Conservation (phyloP, 192 early-diverging fungal genomes). For the Coemansia sp. region DNA sequence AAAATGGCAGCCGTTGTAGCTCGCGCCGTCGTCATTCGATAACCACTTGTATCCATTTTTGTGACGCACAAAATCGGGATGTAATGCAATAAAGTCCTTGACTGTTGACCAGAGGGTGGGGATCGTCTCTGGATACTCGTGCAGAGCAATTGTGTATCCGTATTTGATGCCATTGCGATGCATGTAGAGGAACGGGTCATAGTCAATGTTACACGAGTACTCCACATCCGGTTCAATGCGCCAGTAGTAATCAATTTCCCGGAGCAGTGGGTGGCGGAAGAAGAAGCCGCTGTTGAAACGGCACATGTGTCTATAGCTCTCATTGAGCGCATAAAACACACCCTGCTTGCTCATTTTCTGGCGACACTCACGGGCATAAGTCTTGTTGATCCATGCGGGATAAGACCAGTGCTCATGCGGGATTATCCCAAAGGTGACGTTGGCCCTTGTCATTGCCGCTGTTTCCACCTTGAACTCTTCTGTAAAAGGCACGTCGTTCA, state of each 20-base stretch:
- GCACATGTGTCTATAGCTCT: slow-evolving; percentile 79
- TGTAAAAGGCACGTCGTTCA: slow-evolving; percentile 77
- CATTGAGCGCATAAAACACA: slow-evolving; percentile 66
- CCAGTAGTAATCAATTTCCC: slow-evolving; percentile 84
- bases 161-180: slow-evolving; percentile 76
- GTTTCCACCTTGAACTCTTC: slow-evolving; percentile 65
- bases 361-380: slow-evolving; percentile 54
- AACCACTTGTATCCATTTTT: slow-evolving; percentile 57
- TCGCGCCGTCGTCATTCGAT: slow-evolving; percentile 42
- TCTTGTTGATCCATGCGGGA: slow-evolving; percentile 76
- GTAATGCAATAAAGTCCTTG: slow-evolving; percentile 53
- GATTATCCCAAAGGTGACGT: slow-evolving; percentile 66
- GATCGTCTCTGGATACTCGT: slow-evolving; percentile 70
- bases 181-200: slow-evolving; percentile 85
- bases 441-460: slow-evolving; percentile 57
- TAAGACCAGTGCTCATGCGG: slow-evolving; percentile 78
- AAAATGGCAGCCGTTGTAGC: slow-evolving; percentile 82
- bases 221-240: slow-evolving; percentile 82
- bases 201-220: slow-evolving; percentile 77
- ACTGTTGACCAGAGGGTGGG: slow-evolving; percentile 71
- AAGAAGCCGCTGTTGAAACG: slow-evolving; percentile 79
- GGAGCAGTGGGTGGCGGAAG: slow-evolving; percentile 67
- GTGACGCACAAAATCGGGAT: slow-evolving; percentile 56
- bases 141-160: slow-evolving; percentile 74
- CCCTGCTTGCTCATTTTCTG: slow-evolving; percentile 56